A percentile compares a stretch with the other conserved stretches of the same genome.
Evolutionary conservation across 1,139 yeast genomes (phyloP).

Genomic region (Candida tropicalis): DNA sequence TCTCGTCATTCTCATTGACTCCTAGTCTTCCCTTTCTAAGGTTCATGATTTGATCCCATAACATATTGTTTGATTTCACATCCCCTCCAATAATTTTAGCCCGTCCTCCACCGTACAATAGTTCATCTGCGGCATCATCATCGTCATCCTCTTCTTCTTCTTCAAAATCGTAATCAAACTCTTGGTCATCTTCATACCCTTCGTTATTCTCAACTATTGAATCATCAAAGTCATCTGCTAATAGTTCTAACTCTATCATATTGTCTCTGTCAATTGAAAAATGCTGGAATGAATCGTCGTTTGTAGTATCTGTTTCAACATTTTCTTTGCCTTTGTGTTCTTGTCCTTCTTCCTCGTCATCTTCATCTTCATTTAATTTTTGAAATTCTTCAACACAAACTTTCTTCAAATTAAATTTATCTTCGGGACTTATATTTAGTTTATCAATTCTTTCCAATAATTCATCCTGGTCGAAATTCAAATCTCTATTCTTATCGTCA

Average conservation of each 20-base stretch:
- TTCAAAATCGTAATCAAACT: constrained; percentile 31
- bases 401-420: constrained; percentile 48
- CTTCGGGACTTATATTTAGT: constrained; percentile 50
- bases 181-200: constrained; percentile 41
- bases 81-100: constrained; percentile 10
- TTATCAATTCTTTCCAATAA: constrained; percentile 32
- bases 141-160: constrained; percentile 32
- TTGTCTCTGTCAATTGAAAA: constrained; percentile 27
- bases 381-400: constrained; percentile 23
- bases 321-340: constrained; percentile 20
- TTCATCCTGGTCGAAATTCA: constrained; percentile 21
- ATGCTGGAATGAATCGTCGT: background rate
- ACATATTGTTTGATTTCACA: constrained; percentile 17
- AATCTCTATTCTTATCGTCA: constrained; percentile 7
- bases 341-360: constrained; percentile 12
- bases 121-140: constrained; percentile 23
- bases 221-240: constrained; percentile 57
- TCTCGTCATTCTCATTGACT: constrained; percentile 5
- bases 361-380: constrained; percentile 12
- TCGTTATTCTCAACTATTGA: constrained; percentile 24
- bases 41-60: constrained; percentile 35
- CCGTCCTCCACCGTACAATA: constrained; percentile 17
- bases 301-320: constrained; percentile 10
- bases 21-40: constrained; percentile 20
- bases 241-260: constrained; percentile 40